Evolutionary conservation across 495 filamentous ascomycete species (phyloP).

Genomic region (Darksidea phi): DNA sequence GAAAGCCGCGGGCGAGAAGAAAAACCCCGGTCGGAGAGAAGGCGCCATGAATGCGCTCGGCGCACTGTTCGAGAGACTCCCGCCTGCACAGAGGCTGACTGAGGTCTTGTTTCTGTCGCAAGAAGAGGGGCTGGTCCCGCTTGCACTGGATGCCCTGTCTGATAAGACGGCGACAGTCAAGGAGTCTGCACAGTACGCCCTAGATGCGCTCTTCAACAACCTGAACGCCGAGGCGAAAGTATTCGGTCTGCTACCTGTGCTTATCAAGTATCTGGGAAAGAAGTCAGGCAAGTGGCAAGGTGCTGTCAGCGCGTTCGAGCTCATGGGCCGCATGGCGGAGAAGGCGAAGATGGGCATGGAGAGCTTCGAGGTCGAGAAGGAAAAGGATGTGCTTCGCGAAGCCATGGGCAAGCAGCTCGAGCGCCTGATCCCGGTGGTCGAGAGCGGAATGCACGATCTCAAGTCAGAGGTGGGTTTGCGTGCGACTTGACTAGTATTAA

Average conservation of each 20-base stretch:
- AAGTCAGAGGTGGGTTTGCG: constrained; percentile 70
- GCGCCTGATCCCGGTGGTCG: constrained; percentile 84
- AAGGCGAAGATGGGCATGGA: constrained; percentile 84
- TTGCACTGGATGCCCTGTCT: constrained; percentile 79
- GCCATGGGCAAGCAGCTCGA: constrained; percentile 91
- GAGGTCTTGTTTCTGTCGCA: constrained; percentile 79
- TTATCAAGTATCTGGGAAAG: constrained; percentile 73
- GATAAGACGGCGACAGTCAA: constrained; percentile 88
- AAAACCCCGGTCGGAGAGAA: constrained; percentile 80
- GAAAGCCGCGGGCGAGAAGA: constrained; percentile 92
- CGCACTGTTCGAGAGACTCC: constrained; percentile 87
- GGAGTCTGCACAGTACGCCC: constrained; percentile 89
- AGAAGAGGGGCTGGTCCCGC: constrained; percentile 68
- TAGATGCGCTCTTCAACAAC: constrained; percentile 80
- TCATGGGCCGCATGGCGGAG: constrained; percentile 87
- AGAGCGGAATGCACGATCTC: constrained; percentile 93
- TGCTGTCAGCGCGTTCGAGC: constrained; percentile 74
- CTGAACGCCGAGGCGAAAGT: constrained; percentile 80
- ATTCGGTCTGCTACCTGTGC: constrained; percentile 69
- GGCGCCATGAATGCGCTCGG: constrained; percentile 94
- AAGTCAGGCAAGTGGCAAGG: constrained; percentile 93
- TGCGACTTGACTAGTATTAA: not conserved
- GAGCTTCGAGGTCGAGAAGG: constrained; percentile 71
- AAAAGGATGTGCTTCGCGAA: constrained; percentile 85
- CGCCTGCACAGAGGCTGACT: constrained; percentile 69